Evolutionary conservation across 2,329 filamentous ascomycete genomes (phyloP).

Genomic region (Aotearoamyces nothofagi): DNA sequence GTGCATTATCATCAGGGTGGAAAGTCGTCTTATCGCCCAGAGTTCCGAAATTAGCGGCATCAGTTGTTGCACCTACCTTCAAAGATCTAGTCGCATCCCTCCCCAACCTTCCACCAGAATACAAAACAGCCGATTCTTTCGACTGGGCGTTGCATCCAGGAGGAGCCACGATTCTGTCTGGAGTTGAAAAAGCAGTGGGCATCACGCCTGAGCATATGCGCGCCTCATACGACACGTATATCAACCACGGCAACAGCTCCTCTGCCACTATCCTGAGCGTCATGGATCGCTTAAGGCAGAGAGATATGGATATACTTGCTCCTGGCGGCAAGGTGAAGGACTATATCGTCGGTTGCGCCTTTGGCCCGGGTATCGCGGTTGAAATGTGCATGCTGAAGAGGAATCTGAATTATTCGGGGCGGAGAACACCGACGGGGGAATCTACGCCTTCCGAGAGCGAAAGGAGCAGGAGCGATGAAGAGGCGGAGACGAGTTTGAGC

Average conservation of each 20-base stretch:
- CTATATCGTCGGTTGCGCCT: constrained; percentile 51
- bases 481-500: constrained; percentile 11
- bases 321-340: constrained; percentile 35
- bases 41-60: constrained; percentile 40
- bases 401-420: constrained; percentile 15
- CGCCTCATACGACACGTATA: constrained; percentile 55
- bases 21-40: constrained; percentile 49
- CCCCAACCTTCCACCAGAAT: constrained; percentile 26
- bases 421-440: constrained; percentile 14
- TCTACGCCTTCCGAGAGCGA: constrained; percentile 17
- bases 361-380: constrained; percentile 53
- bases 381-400: constrained; percentile 51
- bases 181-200: constrained; percentile 40
- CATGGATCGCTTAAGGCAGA: constrained; percentile 40
- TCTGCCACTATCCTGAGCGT: constrained; percentile 57
- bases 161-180: constrained; percentile 48
- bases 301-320: constrained; percentile 42
- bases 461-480: constrained; percentile 13
- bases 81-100: constrained; percentile 33
- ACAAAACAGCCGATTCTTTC: constrained; percentile 37
- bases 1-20: too few relatives aligned
- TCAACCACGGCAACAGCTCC: constrained; percentile 52
- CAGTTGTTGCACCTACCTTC: constrained; percentile 37
- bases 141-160: constrained; percentile 65
- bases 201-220: constrained; percentile 49